Evolutionary conservation across 768 basidiomycete genomes (phyloP).

Genomic region (Pulveroboletus sp.): DNA sequence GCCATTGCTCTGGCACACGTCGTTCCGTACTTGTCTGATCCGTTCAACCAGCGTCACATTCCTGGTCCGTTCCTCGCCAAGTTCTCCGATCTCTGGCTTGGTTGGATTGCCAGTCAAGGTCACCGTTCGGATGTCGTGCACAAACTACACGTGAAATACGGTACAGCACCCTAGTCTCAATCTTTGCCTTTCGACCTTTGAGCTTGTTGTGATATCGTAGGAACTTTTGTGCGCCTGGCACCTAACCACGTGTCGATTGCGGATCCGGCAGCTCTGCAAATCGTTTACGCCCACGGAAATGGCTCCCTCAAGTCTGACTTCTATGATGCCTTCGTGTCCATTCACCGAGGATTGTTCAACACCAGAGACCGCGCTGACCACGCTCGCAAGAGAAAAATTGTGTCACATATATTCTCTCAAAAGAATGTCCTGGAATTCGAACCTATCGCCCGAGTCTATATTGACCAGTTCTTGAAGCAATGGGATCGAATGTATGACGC

Average conservation of each 20-base stretch:
- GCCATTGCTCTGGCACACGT: conserved; percentile 30
- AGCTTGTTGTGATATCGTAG: conserved; percentile 30
- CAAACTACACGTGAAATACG: conserved; percentile 66
- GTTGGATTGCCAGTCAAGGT: conserved; percentile 57
- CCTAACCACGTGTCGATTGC: conserved; percentile 77
- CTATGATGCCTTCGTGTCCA: conserved; percentile 77
- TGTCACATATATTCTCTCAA: conserved; percentile 80
- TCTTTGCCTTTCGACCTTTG: not conserved
- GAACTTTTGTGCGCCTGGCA: conserved; percentile 64
- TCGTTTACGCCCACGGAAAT: conserved; percentile 80
- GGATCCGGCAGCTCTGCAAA: conserved; percentile 68
- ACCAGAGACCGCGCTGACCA: conserved; percentile 76
- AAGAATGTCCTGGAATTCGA: conserved; percentile 87
- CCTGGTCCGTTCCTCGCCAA: conserved; percentile 72
- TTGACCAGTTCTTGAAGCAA: conserved; percentile 57
- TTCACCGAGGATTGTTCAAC: conserved; percentile 70
- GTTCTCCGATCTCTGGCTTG: conserved; percentile 73
- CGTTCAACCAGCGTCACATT: conserved; percentile 53
- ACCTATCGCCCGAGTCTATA: conserved; percentile 63
- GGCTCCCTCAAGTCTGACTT: conserved; percentile 80
- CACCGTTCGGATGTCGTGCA: conserved; percentile 76
- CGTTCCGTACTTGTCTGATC: conserved; percentile 52
- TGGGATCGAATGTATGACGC: conserved; percentile 68
- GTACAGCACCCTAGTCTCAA: conserved; percentile 37
- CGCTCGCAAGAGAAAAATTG: conserved; percentile 86